Evolutionary conservation across 495 filamentous ascomycete species (phyloP), one percentile per base, ranked within the genome.

Genomic region (Cercophora sp.): DNA sequence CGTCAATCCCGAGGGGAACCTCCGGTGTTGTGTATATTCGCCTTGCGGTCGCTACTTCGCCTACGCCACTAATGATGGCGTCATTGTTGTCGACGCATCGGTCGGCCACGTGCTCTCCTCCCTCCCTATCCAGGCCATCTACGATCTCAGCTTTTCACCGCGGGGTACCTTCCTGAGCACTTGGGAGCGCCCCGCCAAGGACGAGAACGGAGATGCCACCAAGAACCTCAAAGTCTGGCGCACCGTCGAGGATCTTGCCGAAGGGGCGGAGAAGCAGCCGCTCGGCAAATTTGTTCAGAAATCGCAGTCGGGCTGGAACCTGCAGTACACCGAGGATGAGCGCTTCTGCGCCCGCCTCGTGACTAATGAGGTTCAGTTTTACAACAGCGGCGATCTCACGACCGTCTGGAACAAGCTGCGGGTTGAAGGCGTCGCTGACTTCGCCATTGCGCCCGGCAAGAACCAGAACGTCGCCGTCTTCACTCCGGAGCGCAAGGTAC

Each of bases 151-250:
- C 48, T 98, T 98, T 71, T 97, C 93, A 15, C 92, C 91, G 24
- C 79, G 84, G 40, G 93, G 94, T 42, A 91, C 86, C 49, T 97
- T 85, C 73, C 73, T 96, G 60, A 96, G 94, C 70, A 97, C 93
- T 18, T 96, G 93, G 94, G 91, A 98, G 72, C 84, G 93, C 39
- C 86, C 86, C 29, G 79, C 83, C 34, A 96, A 96, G 72, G 91
- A 97, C 62, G 91, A 89, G 68, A 84, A 87, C 51, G 94, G 94
- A 32, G 87, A 95, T 65, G 88, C 94, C 18, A 81, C 81, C 41
- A 96, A 96, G 81, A 98, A 98, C 67, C 75, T 97, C 52, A 97
- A 96, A 77, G 85, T 98, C 58, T 98, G 94, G 94, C 81, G 82
- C 63, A 87, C 86, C 27, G 67, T 86, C 45, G 85, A 83, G 57